Percentiles rank a stretch among this genome's conserved stretches.
These are phyloP conservation scores for Scleromitrula shiraiana DNA, from an alignment of 2,329 filamentous ascomycete species.

Conservation along the genomic window DNA sequence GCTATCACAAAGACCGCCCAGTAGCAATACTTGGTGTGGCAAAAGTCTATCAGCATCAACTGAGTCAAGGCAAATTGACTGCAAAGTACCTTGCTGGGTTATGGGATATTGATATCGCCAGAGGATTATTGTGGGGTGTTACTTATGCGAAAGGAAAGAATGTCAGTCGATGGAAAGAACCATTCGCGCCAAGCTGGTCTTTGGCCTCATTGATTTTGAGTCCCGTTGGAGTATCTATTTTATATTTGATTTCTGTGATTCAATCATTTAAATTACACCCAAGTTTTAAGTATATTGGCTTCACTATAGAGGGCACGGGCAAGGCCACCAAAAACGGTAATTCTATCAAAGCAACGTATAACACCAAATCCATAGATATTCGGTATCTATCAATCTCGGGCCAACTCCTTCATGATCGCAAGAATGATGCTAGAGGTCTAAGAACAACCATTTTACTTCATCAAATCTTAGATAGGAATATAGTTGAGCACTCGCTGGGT, in stretches of 20 bases:
- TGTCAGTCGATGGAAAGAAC: background rate
- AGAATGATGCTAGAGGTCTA: background rate
- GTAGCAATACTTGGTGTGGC: background rate
- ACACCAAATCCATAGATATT: background rate
- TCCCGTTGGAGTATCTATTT: background rate
- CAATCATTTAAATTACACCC: background rate
- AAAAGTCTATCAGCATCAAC: background rate
- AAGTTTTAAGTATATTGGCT: background rate
- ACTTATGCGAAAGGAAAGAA: background rate
- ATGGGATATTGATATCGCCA: background rate
- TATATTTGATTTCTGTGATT: background rate
- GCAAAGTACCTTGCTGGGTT: background rate
- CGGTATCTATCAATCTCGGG: background rate
- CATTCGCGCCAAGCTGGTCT: background rate
- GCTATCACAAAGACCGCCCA: background rate
- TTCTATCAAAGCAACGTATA: background rate
- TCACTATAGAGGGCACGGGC: background rate
- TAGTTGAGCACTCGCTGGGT: background rate
- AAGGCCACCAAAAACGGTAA: background rate
- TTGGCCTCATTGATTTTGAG: background rate
- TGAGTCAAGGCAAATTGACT: background rate
- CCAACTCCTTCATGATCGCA: background rate
- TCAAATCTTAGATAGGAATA: background rate
- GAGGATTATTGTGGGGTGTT: background rate
- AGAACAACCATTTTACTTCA: background rate